These are phyloP conservation scores for Celoporthe dispersa DNA, from an alignment of 2,329 filamentous ascomycete species.

Conservation along the genomic window DNA sequence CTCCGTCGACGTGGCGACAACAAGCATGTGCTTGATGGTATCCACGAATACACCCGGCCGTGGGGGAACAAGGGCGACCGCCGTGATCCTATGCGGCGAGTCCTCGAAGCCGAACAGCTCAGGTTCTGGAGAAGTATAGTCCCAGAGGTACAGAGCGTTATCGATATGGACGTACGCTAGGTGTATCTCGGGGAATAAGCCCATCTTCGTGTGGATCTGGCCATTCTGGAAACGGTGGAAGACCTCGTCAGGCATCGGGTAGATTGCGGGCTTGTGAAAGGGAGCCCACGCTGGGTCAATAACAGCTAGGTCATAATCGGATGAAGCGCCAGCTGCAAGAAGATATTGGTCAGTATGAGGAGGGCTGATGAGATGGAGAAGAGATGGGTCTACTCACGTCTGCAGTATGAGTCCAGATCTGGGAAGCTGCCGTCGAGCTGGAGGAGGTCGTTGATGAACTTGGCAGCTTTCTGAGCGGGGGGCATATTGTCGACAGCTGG, in stretches of 20 bases:
- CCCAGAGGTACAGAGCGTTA: constrained; percentile 95
- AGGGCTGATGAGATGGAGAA: constrained; percentile 7
- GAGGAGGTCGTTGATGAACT: constrained; percentile 80
- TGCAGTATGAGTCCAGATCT: constrained; percentile 86
- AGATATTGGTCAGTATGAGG: constrained; percentile 35
- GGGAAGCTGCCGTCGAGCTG: constrained; percentile 80
- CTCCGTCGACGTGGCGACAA: constrained; percentile 84
- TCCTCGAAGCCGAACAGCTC: constrained; percentile 93
- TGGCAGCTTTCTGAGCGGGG: constrained; percentile 79
- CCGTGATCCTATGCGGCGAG: constrained; percentile 82
- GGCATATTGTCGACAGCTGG: constrained; percentile 52
- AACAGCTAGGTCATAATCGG: constrained; percentile 82
- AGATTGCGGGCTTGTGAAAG: constrained; percentile 84
- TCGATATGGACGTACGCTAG: constrained; percentile 97
- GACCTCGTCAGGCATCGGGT: constrained; percentile 88
- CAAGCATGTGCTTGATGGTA: constrained; percentile 84
- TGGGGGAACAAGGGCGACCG: constrained; percentile 86
- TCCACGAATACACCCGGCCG: constrained; percentile 85
- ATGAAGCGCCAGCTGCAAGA: constrained; percentile 78
- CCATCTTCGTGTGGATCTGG: constrained; percentile 90
- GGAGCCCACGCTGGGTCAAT: constrained; percentile 77
- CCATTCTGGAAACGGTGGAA: constrained; percentile 91
- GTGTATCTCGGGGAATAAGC: constrained; percentile 90
- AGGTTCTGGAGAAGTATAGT: constrained; percentile 91
- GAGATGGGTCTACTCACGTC: constrained; percentile 66